Conservation (phyloP, 2,329 filamentous ascomycete species). For the Paracorniculantispora psalliotae region DNA sequence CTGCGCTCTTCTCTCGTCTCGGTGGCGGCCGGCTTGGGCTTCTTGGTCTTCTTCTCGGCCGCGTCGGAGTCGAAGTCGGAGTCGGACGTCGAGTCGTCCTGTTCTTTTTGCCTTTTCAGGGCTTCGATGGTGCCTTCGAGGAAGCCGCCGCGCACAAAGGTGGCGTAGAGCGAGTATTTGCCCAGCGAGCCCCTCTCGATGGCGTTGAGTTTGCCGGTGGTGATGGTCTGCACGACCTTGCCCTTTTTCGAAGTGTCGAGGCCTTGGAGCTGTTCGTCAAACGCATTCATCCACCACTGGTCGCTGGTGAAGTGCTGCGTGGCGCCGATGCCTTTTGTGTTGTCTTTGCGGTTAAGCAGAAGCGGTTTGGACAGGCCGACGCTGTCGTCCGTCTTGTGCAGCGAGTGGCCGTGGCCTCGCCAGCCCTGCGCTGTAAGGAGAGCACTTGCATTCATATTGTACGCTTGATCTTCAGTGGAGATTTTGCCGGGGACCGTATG, state of each 20-base stretch:
- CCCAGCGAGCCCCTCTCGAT: constrained; percentile 47
- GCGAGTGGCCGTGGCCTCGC: constrained; percentile 81
- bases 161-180: constrained; percentile 68
- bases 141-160: constrained; percentile 77
- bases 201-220: constrained; percentile 49
- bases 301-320: constrained; percentile 65
- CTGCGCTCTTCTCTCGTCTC: constrained; percentile 38
- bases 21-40: constrained; percentile 29
- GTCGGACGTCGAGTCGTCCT: constrained; percentile 10
- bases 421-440: constrained; percentile 84
- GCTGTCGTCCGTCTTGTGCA: constrained; percentile 67
- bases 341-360: constrained; percentile 74
- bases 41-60: constrained; percentile 16
- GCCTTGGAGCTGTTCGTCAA: constrained; percentile 82
- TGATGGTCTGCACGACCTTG: constrained; percentile 51
- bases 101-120: constrained; percentile 17
- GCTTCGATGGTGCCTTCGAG: constrained; percentile 64
- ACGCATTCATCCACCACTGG: constrained; percentile 96
- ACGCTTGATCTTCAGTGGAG: background rate
- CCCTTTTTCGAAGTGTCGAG: constrained; percentile 60
- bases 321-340: constrained; percentile 75
- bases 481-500: background rate
- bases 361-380: constrained; percentile 80
- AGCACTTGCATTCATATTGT: constrained; percentile 73
- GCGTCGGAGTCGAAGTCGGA: constrained; percentile 24